Conservation (phyloP, 495 filamentous ascomycete genomes). For the Ramalina intermedia region DNA sequence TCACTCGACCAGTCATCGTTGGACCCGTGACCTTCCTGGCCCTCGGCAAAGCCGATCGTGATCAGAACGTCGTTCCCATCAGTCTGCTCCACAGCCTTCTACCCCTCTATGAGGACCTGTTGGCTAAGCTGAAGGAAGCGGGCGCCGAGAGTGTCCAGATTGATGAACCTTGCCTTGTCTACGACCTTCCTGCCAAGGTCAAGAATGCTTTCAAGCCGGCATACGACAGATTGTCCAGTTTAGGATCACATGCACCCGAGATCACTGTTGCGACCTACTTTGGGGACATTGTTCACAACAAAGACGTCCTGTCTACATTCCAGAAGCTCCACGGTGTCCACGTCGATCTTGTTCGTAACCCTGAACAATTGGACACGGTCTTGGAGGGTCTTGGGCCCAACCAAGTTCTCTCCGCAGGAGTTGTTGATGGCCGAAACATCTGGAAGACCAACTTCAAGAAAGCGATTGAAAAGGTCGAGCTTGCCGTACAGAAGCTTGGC, state of each 20-base stretch:
- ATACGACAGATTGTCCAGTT: slow-evolving; percentile 70
- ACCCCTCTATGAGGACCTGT: slow-evolving; percentile 81
- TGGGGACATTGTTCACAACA: slow-evolving; percentile 97
- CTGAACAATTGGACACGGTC: slow-evolving; percentile 83
- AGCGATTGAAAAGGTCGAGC: slow-evolving; percentile 77
- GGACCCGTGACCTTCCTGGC: slow-evolving; percentile 94
- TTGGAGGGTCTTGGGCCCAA: slow-evolving; percentile 61
- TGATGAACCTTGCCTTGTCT: slow-evolving; percentile 92
- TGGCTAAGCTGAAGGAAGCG: slow-evolving; percentile 81
- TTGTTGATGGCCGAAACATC: slow-evolving; percentile 98
- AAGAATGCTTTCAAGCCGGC: slow-evolving; percentile 97
- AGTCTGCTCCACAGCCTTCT: slow-evolving; percentile 79
- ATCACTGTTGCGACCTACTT: slow-evolving; percentile 91
- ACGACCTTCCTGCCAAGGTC: slow-evolving; percentile 70
- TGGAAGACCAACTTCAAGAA: slow-evolving; percentile 98
- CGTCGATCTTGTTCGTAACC: slow-evolving; percentile 90
- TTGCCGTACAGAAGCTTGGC: slow-evolving; percentile 81
- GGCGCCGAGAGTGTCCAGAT: slow-evolving; percentile 94
- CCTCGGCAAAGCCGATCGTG: slow-evolving; percentile 94
- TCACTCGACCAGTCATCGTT: slow-evolving; percentile 83
- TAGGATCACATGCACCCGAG: slow-evolving; percentile 65
- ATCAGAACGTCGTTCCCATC: slow-evolving; percentile 80
- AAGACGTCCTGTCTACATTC: slow-evolving; percentile 61
- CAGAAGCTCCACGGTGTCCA: slow-evolving; percentile 69
- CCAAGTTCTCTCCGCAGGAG: slow-evolving; percentile 81